phyloP scores from a whole-genome alignment of 1,139 yeast genomes.

The Geotrichum citri-aurantii region DNA sequence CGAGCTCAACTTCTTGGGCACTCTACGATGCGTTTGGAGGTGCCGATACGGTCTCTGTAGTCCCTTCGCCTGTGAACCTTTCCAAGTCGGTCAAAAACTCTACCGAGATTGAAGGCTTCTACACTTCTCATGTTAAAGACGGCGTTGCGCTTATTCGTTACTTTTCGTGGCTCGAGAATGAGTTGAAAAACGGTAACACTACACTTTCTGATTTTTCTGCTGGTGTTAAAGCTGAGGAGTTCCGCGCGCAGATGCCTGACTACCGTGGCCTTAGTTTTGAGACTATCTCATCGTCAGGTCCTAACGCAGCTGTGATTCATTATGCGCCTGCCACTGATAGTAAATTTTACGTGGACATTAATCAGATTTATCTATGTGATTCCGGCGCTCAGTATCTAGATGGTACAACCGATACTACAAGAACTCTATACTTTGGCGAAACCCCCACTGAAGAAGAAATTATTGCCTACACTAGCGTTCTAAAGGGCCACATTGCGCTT shows the following conservation, averaged over 20 bases:
- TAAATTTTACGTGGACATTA: slow-evolving; percentile 65
- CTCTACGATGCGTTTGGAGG: slow-evolving; percentile 52
- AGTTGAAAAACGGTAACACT: slow-evolving; percentile 44
- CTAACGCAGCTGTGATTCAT: slow-evolving; percentile 91
- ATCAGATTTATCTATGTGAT: slow-evolving; percentile 78
- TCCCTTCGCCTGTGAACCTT: slow-evolving; percentile 56
- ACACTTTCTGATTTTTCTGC: slow-evolving; percentile 75
- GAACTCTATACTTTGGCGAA: slow-evolving; percentile 73
- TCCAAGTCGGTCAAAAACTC: slow-evolving; percentile 75
- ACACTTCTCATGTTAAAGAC: slow-evolving; percentile 74
- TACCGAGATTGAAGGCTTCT: slow-evolving; percentile 70
- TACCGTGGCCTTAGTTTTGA: slow-evolving; percentile 85
- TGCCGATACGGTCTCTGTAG: slow-evolving; percentile 40
- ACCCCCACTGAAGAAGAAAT: slow-evolving; percentile 62
- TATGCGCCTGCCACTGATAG: slow-evolving; percentile 66
- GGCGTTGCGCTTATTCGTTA: slow-evolving; percentile 78
- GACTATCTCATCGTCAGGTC: slow-evolving; percentile 88
- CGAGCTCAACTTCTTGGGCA: slow-evolving; percentile 77
- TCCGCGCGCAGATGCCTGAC: slow-evolving; percentile 49
- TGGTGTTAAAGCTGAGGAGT: slow-evolving; percentile 56
- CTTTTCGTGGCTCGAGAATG: slow-evolving; percentile 81
- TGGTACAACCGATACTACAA: slow-evolving; percentile 97
- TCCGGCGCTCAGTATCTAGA: slow-evolving; percentile 92
- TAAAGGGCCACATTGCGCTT: slow-evolving; percentile 85
- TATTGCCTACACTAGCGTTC: slow-evolving; percentile 76